Evolutionary conservation across 805 yeast genomes (phyloP).

Genomic region (Spathaspora sp.): DNA sequence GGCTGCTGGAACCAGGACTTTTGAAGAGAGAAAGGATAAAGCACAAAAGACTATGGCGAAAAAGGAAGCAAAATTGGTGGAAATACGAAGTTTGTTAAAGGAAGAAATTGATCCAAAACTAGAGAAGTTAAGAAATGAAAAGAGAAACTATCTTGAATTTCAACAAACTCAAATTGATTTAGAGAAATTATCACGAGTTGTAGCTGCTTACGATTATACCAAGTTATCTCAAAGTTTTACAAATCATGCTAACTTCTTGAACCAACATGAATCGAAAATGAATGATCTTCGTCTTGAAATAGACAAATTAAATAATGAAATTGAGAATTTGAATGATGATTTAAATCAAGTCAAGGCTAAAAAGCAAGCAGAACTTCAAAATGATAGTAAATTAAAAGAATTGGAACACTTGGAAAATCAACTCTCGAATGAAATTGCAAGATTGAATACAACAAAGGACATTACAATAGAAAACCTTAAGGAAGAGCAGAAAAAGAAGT

Average conservation of each 20-base stretch:
- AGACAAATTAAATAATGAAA: constrained; percentile 50
- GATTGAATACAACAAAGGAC: constrained; percentile 61
- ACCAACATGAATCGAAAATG: constrained; percentile 38
- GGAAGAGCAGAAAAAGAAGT: constrained; percentile 46
- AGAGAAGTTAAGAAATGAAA: constrained; percentile 75
- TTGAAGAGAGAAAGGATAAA: constrained; percentile 87
- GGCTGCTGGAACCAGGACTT: constrained; percentile 96
- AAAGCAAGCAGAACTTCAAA: constrained; percentile 54
- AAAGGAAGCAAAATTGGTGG: constrained; percentile 80
- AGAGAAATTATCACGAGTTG: constrained; percentile 69
- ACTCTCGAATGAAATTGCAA: constrained; percentile 59
- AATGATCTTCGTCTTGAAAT: constrained; percentile 40
- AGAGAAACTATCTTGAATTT: constrained; percentile 76
- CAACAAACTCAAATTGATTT: constrained; percentile 80
- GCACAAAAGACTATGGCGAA: constrained; percentile 90
- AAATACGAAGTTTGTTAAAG: constrained; percentile 63
- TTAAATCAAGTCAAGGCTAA: constrained; percentile 48
- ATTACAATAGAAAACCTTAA: constrained; percentile 52
- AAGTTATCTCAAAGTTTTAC: constrained; percentile 36
- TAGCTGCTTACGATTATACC: constrained; percentile 72
- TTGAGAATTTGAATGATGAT: constrained; percentile 57
- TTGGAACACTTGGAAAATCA: constrained; percentile 57
- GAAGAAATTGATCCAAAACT: constrained; percentile 95
- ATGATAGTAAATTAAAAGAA: constrained; percentile 57
- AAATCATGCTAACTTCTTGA: constrained; percentile 41